Conservation (phyloP, 1,284 basidiomycete species). For the Filobasidium uniguttulatum region DNA sequence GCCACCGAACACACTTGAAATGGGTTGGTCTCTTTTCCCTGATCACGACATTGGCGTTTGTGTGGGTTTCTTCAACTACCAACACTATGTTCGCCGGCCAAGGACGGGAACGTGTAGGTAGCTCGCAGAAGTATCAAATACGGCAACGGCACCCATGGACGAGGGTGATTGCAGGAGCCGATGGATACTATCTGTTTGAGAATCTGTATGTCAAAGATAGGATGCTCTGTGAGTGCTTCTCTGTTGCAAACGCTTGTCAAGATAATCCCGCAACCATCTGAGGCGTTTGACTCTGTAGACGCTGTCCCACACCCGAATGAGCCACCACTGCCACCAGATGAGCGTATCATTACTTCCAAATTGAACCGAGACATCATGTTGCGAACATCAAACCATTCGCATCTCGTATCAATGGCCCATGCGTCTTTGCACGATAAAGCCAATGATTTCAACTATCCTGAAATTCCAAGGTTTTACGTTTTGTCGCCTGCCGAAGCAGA, state of each 20-base stretch:
- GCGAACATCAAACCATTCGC: background rate
- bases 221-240: conserved; percentile 6
- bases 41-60: no score
- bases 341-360: conserved; percentile 10
- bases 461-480: conserved; percentile 5
- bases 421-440: conserved; percentile 2
- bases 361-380: conserved; percentile 5
- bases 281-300: background rate
- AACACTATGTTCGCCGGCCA: no score
- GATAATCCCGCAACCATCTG: no score
- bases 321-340: conserved; percentile 7
- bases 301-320: conserved; percentile 6
- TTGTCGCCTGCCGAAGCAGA: conserved; percentile 6
- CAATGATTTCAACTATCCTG: conserved; percentile 5
- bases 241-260: background rate
- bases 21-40: no score
- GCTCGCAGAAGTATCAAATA: no score
- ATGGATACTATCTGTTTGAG: conserved; percentile 9
- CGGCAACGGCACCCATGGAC: no score
- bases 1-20: no score
- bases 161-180: conserved; percentile 2
- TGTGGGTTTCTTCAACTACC: no score
- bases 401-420: background rate
- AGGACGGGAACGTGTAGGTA: no score
- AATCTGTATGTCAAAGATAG: conserved; percentile 10